Evolutionary conservation across 208 protist genomes (phyloP), one percentile per base, ranked within the genome.

Genomic region (Zelonia costaricensis): DNA sequence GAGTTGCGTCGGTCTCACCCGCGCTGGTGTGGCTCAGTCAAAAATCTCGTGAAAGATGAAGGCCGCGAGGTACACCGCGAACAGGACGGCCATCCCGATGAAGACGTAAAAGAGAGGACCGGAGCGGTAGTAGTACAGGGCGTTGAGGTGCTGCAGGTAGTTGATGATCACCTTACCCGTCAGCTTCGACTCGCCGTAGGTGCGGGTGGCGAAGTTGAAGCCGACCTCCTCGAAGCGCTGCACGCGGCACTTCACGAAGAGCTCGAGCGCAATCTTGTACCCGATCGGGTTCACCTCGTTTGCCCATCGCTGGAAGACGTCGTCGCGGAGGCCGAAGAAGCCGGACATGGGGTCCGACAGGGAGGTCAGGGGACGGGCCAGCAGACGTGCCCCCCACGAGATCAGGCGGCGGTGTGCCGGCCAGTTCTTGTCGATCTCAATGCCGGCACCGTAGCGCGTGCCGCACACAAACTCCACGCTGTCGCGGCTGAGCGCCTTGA

Each of bases 281-380:
- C 94, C 94, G 51, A 96, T 92, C 16, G 94, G 80, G 63, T 84
- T 95, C 44, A 97, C 52, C 25, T 58, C 60, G 13, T 35, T 16
- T 8, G 66, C 43, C 20, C 82, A 87, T 13, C 61, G 55, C 59
- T 67, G 48, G 67, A 95, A 91, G 15, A 81, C 77, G 9, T 71
- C 64, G 27, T 78, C 75, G 12, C 84, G 86, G 9, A 98, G 39
- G 13, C 79, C 87, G 63, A 98, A 98, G 58, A 98, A 95, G 31
- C 94, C 94, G 28, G 91, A 94, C 94, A 98, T 98, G 10, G 94
- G 94, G 45, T 98, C 94, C 23, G 85, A 93, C 16, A 94, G 84
- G 4, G 86, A 67, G 1, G 88, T 94, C 5, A 98, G 78, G 7
- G 94, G 94, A 3, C 86, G 74, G 0, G 94, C 90, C 47, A 98